These are phyloP conservation scores for Warburgia ugandensis DNA, from an alignment of 164 flowering plant species.

Conservation along the genomic window DNA sequence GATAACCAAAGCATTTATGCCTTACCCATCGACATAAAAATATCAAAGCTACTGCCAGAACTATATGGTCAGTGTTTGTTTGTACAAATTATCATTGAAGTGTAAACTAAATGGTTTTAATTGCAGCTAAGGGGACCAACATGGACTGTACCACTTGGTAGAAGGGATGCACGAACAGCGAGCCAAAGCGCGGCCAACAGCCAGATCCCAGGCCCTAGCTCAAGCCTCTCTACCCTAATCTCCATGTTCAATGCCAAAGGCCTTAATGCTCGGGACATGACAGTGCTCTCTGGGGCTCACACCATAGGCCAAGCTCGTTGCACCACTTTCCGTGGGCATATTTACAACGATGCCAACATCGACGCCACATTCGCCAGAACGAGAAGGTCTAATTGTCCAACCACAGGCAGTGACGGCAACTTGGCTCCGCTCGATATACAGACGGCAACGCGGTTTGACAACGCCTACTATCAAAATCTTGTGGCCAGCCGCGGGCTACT, in stretches of 20 bases:
- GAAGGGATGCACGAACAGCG: conserved; percentile 67
- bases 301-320: conserved; percentile 66
- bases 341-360: conserved; percentile 66
- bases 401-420: conserved; percentile 38
- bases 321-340: conserved; percentile 37
- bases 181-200: conserved; percentile 52
- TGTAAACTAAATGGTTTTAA: too few species aligned
- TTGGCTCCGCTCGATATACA: conserved; percentile 50
- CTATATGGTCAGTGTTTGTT: too few species aligned
- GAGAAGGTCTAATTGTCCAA: conserved; percentile 39
- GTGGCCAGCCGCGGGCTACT: conserved; percentile 37
- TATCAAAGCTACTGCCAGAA: too few species aligned
- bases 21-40: too few species aligned
- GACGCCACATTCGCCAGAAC: conserved; percentile 35
- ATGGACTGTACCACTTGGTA: conserved; percentile 67
- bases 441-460: conserved; percentile 41
- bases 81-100: too few species aligned
- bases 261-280: conserved; percentile 54
- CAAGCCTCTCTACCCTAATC: conserved; percentile 40
- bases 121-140: conserved; percentile 63
- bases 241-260: conserved; percentile 40
- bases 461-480: conserved; percentile 43
- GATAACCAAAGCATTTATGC: too few species aligned
- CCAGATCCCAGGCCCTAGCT: conserved; percentile 53
- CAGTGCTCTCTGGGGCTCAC: conserved; percentile 27